Percentiles rank a stretch among this genome's conserved stretches.
Conservation (phyloP, 2,329 filamentous ascomycete genomes). For the Geoglossum cookeanum region DNA sequence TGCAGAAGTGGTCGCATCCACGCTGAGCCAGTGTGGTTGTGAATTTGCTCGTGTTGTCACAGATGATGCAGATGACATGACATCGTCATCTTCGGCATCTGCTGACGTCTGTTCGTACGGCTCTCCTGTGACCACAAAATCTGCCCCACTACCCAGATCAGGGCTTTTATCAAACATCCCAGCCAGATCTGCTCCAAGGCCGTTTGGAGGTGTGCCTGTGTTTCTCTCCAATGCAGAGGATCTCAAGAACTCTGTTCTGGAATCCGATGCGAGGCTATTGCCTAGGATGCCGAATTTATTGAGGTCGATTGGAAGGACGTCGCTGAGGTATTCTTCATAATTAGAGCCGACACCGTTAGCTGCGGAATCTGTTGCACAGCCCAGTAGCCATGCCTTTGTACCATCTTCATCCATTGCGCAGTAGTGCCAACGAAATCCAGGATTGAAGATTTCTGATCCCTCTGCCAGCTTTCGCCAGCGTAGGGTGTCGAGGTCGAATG, state of each 20-base stretch:
- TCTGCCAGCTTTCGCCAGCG: slow-evolving; percentile 93
- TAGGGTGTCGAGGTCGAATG: slow-evolving; percentile 67
- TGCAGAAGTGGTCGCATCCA: slow-evolving; percentile 26
- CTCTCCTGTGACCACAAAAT: slow-evolving; percentile 80
- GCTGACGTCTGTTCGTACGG: slow-evolving; percentile 42
- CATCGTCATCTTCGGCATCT: slow-evolving; percentile 39
- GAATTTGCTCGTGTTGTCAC: slow-evolving; percentile 15
- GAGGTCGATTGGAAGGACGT: slow-evolving; percentile 85
- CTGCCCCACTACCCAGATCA: slow-evolving; percentile 67
- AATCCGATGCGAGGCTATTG: slow-evolving; percentile 42
- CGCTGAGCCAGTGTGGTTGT: slow-evolving; percentile 37
- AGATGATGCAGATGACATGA: slow-evolving; percentile 19
- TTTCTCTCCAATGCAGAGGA: background rate
- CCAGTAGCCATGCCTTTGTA: slow-evolving; percentile 92
- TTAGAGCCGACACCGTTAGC: slow-evolving; percentile 46
- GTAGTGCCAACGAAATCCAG: slow-evolving; percentile 94
- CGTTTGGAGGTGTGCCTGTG: slow-evolving; percentile 27
- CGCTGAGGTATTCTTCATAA: slow-evolving; percentile 81
- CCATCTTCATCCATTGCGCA: slow-evolving; percentile 91
- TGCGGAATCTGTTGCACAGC: slow-evolving; percentile 58
- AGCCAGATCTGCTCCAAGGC: slow-evolving; percentile 71
- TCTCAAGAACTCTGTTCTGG: slow-evolving; percentile 4
- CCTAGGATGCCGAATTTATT: slow-evolving; percentile 80
- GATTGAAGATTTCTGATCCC: slow-evolving; percentile 79
- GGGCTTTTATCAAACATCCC: slow-evolving; percentile 73